A percentile compares a stretch with the other conserved stretches of the same genome.
Evolutionary conservation across 1,284 basidiomycete genomes (phyloP).

Genomic region (Ganoderma resinaceum): DNA sequence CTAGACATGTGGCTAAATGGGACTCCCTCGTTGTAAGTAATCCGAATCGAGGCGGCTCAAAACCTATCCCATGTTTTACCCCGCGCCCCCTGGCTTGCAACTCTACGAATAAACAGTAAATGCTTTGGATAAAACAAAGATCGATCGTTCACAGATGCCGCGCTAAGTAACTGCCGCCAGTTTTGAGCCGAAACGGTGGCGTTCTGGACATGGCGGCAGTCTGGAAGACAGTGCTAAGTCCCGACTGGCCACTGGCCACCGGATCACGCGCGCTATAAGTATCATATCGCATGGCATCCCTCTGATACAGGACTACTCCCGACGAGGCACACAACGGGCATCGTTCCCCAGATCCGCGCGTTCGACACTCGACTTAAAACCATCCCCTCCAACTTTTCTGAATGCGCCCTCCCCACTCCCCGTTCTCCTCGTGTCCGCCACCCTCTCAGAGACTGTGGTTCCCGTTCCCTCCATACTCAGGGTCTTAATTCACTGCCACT

Average conservation of each 20-base stretch:
- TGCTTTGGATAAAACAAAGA: neutral
- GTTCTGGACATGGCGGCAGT: neutral
- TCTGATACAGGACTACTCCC: neutral
- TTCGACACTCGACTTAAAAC: slow-evolving; percentile 14
- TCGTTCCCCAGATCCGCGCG: slow-evolving; percentile 10
- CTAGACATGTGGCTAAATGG: neutral
- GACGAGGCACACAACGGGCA: slow-evolving; percentile 17
- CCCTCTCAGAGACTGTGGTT: neutral
- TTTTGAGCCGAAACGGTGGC: neutral
- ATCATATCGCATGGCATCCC: neutral
- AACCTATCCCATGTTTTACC: too few species aligned
- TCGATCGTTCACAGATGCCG: neutral
- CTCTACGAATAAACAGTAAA: too few species aligned
- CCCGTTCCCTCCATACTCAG: neutral
- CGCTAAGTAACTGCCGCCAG: neutral
- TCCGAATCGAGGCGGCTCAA: too few species aligned
- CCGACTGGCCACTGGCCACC: slow-evolving; percentile 11
- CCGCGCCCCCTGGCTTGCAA: too few species aligned
- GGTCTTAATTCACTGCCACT: neutral
- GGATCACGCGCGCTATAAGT: slow-evolving; percentile 4
- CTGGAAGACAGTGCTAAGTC: neutral
- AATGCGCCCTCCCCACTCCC: slow-evolving; percentile 7
- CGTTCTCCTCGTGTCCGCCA: neutral
- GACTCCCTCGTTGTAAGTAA: neutral
- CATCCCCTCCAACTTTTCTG: neutral